Evolutionary conservation across 2,329 filamentous ascomycete species (phyloP).

Genomic region (Sclerotiophoma versabilis): DNA sequence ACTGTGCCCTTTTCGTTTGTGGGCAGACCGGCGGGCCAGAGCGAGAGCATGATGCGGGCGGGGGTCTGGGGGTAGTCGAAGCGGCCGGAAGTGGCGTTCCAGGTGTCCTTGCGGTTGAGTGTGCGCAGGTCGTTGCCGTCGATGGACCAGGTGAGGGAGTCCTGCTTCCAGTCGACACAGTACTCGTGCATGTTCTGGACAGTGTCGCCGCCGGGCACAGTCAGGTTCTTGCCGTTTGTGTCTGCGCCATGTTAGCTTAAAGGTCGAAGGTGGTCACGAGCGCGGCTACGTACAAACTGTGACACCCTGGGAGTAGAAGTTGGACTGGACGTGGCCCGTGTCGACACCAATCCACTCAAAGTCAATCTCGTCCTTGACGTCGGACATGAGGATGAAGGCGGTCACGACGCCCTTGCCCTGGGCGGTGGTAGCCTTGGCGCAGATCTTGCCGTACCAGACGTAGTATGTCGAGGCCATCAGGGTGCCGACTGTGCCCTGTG

Average conservation of each 20-base stretch:
- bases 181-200: conserved; percentile 84
- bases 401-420: conserved; percentile 91
- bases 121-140: conserved; percentile 81
- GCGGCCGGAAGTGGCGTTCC: conserved; percentile 81
- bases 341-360: conserved; percentile 92
- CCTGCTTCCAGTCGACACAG: conserved; percentile 90
- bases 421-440: conserved; percentile 82
- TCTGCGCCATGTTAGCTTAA: conserved; percentile 62
- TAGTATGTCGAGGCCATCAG: conserved; percentile 84
- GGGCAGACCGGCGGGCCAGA: conserved; percentile 89
- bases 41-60: conserved; percentile 86
- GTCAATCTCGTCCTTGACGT: conserved; percentile 98
- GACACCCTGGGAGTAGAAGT: conserved; percentile 96
- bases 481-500: conserved; percentile 82
- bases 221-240: conserved; percentile 75
- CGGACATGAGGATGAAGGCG: conserved; percentile 92
- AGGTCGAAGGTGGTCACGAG: too few species aligned
- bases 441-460: conserved; percentile 96
- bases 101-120: conserved; percentile 79
- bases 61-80: conserved; percentile 93
- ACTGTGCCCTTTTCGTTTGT: conserved; percentile 85
- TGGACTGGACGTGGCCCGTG: conserved; percentile 80
- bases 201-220: conserved; percentile 65
- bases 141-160: conserved; percentile 83
- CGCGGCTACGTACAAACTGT: conserved; percentile 74